Evolutionary conservation across 371 early-diverging fungal genomes (phyloP), one percentile per base, ranked within the genome.

Genomic region (Mucor racemosus): DNA sequence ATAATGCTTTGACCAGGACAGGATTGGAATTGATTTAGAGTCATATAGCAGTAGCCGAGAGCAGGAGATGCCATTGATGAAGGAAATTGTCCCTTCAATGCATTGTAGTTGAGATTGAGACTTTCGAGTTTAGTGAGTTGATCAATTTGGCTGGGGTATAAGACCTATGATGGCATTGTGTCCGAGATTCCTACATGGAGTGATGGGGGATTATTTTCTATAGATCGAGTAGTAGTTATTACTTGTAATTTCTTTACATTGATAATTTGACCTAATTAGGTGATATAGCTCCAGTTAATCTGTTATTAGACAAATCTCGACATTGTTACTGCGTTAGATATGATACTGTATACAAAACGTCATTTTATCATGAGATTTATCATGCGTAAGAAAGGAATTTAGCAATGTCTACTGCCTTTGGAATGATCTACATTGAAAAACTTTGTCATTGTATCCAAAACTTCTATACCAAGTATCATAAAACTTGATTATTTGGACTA

Each of bases 291-390:
- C 86, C 85, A 36, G 77, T 76, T n/a, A 87, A 65, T 15, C 82
- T 75, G 54, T 87, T 87, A 48, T 80, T 80, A 31, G 86, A 81
- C 14, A 87, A 64, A 64, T 87, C 84, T 7, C 80, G 80, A 60
- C 19, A 15, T 34, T 26, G n/a, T n/a, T n/a, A n/a, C n/a, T n/a
- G n/a, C n/a, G n/a, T n/a, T n/a, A n/a, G n/a, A n/a, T n/a, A n/a
- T n/a, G n/a, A n/a, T n/a, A n/a, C n/a, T n/a, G 26, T 26, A 26
- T 26, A 26, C 26, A 26, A 26, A 26, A 26, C 26, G 26, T 26
- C 26, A 26, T 26, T 26, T 26, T 26, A 26, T 26, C 26, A 3
- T 26, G 26, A 26, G 3, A 26, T 26, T 46, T 19, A 46, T 46
- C 46, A 46, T 46, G 46, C 17, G 46, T 8, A 46, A n/a, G 17